Conservation (phyloP, 2,329 filamentous ascomycete genomes). For the Talaromyces funiculosus region DNA sequence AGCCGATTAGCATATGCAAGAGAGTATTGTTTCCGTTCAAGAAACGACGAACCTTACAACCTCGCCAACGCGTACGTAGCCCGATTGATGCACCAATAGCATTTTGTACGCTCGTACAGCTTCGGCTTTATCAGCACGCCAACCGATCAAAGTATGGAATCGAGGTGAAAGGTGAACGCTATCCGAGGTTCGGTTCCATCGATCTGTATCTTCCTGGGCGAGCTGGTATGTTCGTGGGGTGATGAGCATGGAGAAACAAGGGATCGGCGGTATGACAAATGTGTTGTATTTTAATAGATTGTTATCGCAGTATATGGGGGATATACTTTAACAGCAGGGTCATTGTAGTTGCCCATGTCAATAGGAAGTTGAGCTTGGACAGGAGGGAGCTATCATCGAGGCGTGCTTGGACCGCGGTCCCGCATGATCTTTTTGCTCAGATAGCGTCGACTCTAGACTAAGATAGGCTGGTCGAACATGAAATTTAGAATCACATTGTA, state of each 20-base stretch:
- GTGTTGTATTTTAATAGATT: background rate
- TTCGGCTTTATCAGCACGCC: slow-evolving; percentile 25
- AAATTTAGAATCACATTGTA: background rate
- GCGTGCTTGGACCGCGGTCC: background rate
- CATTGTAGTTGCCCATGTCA: background rate
- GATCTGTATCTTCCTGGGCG: slow-evolving; percentile 33
- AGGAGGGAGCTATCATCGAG: background rate
- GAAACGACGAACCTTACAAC: slow-evolving; percentile 64
- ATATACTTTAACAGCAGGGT: background rate
- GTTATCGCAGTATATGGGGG: background rate
- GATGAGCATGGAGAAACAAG: slow-evolving; percentile 34
- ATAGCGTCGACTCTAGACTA: background rate
- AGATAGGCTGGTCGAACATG: background rate
- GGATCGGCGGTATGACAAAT: background rate
- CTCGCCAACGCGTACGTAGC: slow-evolving; percentile 89
- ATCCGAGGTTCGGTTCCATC: slow-evolving; percentile 18
- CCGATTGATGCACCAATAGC: slow-evolving; percentile 86
- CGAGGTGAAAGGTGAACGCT: slow-evolving; percentile 20
- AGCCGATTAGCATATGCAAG: background rate
- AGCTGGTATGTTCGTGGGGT: slow-evolving; percentile 39
- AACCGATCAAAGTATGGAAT: slow-evolving; percentile 32
- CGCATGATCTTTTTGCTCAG: background rate
- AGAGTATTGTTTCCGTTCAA: background rate
- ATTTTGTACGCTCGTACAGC: slow-evolving; percentile 46
- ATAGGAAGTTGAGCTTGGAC: background rate